Evolutionary conservation across 2,329 filamentous ascomycete species (phyloP).

Genomic region (Monilinia vaccinii-corymbosi): DNA sequence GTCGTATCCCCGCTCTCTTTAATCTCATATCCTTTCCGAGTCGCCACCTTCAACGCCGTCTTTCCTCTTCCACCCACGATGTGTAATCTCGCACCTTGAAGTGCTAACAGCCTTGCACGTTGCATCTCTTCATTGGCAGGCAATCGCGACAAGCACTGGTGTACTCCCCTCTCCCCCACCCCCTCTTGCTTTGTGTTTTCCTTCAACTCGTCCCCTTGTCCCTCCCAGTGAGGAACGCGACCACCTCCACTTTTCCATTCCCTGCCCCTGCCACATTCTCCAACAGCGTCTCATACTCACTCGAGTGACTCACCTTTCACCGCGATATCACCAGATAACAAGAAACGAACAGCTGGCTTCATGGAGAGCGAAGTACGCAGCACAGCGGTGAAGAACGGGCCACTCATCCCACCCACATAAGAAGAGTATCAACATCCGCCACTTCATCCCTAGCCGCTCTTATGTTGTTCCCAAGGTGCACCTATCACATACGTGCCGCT

Average conservation of each 20-base stretch:
- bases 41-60: constrained; percentile 11
- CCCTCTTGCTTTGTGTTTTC: constrained; percentile 9
- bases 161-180: constrained; percentile 1
- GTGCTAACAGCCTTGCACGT: constrained; percentile 11
- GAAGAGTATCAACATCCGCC: constrained; percentile 13
- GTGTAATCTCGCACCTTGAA: constrained; percentile 10
- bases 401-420: constrained; percentile 15
- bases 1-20: constrained; percentile 12
- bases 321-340: constrained; percentile 15
- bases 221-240: constrained; percentile 17
- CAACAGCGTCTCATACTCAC: constrained; percentile 9
- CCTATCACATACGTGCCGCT: constrained; percentile 12
- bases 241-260: constrained; percentile 13
- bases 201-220: constrained; percentile 13
- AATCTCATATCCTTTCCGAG: constrained; percentile 9
- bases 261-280: constrained; percentile 9
- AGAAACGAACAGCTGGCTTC: constrained; percentile 18
- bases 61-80: constrained; percentile 10
- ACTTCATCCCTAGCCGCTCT: constrained; percentile 14
- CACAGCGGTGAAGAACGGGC: constrained; percentile 19
- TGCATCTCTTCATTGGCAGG: constrained; percentile 2
- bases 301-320: too few relatives aligned
- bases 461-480: constrained; percentile 9
- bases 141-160: constrained; percentile 11
- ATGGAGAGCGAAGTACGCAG: constrained; percentile 15